These are phyloP conservation scores for Murraya koenigii DNA, from an alignment of 345 rosid genomes.

Conservation along the genomic window DNA sequence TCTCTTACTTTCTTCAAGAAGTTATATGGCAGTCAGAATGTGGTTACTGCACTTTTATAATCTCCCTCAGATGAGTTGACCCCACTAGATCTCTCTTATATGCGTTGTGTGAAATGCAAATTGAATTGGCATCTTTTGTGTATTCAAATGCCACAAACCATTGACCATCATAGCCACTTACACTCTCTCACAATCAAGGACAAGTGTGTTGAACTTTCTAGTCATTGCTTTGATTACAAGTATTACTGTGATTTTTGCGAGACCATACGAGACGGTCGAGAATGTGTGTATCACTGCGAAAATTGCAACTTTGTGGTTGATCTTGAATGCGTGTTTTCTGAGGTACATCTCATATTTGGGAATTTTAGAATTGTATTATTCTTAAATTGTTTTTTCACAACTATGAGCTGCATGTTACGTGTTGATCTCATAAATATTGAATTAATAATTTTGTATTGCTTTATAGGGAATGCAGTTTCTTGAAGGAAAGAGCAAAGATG, in stretches of 20 bases:
- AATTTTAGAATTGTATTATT: no score
- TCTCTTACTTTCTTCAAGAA: not conserved
- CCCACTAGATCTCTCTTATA: not conserved
- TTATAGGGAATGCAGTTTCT: not conserved
- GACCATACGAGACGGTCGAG: not conserved
- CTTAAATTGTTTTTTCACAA: no score
- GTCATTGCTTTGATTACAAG: not conserved
- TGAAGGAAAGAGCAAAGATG: not conserved
- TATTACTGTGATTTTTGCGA: not conserved
- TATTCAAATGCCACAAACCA: not conserved
- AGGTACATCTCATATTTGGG: not conserved
- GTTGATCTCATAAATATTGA: not conserved
- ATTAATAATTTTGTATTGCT: not conserved
- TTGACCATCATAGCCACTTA: not conserved
- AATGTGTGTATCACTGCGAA: not conserved
- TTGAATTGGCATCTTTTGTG: not conserved
- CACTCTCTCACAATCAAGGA: not conserved
- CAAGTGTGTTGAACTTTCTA: not conserved
- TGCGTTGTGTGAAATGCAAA: not conserved
- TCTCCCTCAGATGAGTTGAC: not conserved
- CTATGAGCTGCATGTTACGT: no score
- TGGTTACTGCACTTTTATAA: accelerated
- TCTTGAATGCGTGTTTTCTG: not conserved
- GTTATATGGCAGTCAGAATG: not conserved
- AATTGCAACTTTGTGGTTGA: not conserved